These are phyloP conservation scores for Dimargaris cristalligena DNA, from an alignment of 192 early-diverging fungal genomes.

Conservation along the genomic window DNA sequence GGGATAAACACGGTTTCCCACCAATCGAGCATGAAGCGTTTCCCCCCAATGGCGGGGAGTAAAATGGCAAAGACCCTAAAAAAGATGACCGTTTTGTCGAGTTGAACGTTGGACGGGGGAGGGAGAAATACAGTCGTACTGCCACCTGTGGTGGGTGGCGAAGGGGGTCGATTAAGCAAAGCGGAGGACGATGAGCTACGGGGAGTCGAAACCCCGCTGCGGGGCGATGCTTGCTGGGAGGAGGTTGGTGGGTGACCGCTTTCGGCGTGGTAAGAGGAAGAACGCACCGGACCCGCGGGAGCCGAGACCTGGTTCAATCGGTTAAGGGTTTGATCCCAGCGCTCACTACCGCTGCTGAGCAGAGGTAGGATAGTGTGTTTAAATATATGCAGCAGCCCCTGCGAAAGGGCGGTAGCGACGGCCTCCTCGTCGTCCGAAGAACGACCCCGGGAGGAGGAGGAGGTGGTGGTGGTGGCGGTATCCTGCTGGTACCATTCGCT, in stretches of 20 bases:
- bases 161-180: too few species aligned
- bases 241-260: too few species aligned
- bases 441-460: too few species aligned
- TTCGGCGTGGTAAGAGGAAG: background rate
- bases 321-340: background rate
- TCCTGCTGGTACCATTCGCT: too few species aligned
- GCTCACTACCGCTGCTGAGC: background rate
- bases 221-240: too few species aligned
- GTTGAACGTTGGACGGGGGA: background rate
- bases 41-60: background rate
- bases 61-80: background rate
- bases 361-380: background rate
- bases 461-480: too few species aligned
- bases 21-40: constrained; percentile 6
- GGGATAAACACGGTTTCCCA: background rate
- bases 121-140: too few species aligned
- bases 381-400: background rate
- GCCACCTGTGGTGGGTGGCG: too few species aligned
- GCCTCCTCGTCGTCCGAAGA: background rate
- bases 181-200: background rate
- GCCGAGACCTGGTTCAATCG: background rate
- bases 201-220: too few species aligned
- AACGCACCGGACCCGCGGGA: background rate
- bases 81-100: constrained; percentile 3
- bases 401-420: background rate